phyloP scores from a whole-genome alignment of 2,329 filamentous ascomycete genomes.

The Claviceps maximensis region DNA sequence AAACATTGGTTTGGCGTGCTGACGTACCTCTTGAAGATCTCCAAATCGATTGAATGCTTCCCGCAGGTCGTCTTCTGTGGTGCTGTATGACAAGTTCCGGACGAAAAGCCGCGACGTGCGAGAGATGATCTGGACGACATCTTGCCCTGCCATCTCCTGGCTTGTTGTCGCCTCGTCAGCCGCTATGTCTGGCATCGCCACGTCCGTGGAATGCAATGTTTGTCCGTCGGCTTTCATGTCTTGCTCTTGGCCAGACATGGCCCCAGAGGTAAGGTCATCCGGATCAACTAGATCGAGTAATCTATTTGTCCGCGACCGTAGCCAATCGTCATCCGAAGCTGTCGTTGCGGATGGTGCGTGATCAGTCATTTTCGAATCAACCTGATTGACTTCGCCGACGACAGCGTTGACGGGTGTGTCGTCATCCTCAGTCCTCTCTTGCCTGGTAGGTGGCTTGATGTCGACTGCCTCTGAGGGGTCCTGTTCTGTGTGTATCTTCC shows the following conservation, averaged over 20 bases:
- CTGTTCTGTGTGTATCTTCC: slow-evolving; percentile 15
- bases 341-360: slow-evolving; percentile 20
- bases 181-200: slow-evolving; percentile 14
- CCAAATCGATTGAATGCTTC: slow-evolving; percentile 61
- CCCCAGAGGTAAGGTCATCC: slow-evolving; percentile 33
- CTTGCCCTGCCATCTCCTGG: slow-evolving; percentile 14
- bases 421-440: slow-evolving; percentile 2
- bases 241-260: slow-evolving; percentile 7
- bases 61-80: slow-evolving; percentile 64
- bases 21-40: slow-evolving; percentile 73
- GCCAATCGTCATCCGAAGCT: slow-evolving; percentile 76
- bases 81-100: slow-evolving; percentile 73
- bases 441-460: slow-evolving; percentile 6
- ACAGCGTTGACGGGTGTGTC: slow-evolving; percentile 1
- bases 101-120: slow-evolving; percentile 72
- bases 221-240: slow-evolving; percentile 11
- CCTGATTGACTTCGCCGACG: slow-evolving; percentile 7
- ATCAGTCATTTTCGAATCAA: slow-evolving; percentile 12
- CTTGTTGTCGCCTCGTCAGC: slow-evolving; percentile 14
- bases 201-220: slow-evolving; percentile 14
- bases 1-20: slow-evolving; percentile 3
- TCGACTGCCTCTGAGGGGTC: slow-evolving; percentile 4
- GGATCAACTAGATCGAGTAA: slow-evolving; percentile 74
- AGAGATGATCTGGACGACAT: slow-evolving; percentile 46
- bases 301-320: slow-evolving; percentile 77